These are phyloP conservation scores for Xylaria longipes DNA, from an alignment of 495 filamentous ascomycete genomes.

Conservation along the genomic window DNA sequence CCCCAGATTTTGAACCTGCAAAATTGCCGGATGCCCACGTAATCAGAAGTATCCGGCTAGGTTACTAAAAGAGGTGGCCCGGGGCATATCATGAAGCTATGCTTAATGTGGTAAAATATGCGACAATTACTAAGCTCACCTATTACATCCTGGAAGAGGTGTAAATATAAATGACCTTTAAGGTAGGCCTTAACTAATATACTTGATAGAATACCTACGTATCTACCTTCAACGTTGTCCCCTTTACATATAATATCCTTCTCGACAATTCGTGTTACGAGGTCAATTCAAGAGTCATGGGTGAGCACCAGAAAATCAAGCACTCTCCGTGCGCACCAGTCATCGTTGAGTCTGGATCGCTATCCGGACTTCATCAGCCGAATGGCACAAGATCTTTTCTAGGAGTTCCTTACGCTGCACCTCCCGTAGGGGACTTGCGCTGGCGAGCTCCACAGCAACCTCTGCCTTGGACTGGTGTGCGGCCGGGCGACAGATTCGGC, in stretches of 20 bases:
- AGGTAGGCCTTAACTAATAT: background rate
- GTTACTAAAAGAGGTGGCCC: too few relatives aligned
- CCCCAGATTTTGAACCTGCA: too few relatives aligned
- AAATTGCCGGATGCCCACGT: too few relatives aligned
- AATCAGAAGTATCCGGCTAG: too few relatives aligned
- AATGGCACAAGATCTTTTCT: conserved; percentile 49
- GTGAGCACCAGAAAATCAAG: background rate
- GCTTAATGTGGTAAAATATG: too few relatives aligned
- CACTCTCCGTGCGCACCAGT: background rate
- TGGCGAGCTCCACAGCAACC: conserved; percentile 47
- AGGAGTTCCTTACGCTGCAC: conserved; percentile 67
- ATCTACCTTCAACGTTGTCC: background rate
- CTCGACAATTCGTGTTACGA: too few relatives aligned
- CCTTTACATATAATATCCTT: background rate
- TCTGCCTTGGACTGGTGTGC: background rate
- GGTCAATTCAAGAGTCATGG: background rate
- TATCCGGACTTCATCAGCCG: conserved; percentile 6
- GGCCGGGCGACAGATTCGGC: background rate
- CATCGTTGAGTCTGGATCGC: conserved; percentile 12
- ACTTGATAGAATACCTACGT: background rate
- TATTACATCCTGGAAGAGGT: too few relatives aligned
- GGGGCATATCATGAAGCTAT: too few relatives aligned
- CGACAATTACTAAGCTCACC: too few relatives aligned
- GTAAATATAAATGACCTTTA: background rate
- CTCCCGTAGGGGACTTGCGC: conserved; percentile 60